Conservation (phyloP, 768 basidiomycete species). For the Naganishia antarctica region DNA sequence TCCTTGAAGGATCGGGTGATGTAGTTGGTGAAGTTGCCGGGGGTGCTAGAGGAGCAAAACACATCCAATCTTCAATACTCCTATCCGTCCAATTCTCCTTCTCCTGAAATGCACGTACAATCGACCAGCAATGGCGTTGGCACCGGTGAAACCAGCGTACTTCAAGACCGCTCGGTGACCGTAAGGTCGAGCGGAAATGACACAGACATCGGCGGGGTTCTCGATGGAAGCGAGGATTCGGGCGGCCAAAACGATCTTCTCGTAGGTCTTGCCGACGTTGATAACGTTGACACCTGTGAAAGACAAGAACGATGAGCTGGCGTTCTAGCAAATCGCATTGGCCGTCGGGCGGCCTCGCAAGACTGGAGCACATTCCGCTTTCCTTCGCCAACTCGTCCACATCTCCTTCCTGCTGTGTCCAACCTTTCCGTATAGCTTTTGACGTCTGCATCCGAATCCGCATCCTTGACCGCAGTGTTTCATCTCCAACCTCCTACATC, state of each 20-base stretch:
- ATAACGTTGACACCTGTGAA: slow-evolving; percentile 87
- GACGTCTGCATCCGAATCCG: too few relatives aligned
- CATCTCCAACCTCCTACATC: too few relatives aligned
- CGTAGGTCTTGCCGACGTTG: slow-evolving; percentile 99
- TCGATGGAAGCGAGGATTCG: slow-evolving; percentile 95
- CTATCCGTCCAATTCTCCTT: not conserved
- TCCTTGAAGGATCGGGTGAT: slow-evolving; percentile 99
- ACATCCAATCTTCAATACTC: not conserved
- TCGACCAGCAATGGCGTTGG: slow-evolving; percentile 96
- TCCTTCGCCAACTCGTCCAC: too few relatives aligned
- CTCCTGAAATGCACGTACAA: slow-evolving; percentile 52
- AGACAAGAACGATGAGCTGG: not conserved
- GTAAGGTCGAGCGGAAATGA: slow-evolving; percentile 96
- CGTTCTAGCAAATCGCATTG: too few relatives aligned
- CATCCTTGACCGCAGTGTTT: too few relatives aligned
- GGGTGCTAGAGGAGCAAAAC: slow-evolving; percentile 55
- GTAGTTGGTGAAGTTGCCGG: slow-evolving; percentile 99
- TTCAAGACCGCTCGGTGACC: slow-evolving; percentile 99
- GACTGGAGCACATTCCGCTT: too few relatives aligned
- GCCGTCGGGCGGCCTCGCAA: too few relatives aligned
- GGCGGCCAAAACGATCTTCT: slow-evolving; percentile 96
- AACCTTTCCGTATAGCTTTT: too few relatives aligned
- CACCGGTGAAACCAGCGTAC: slow-evolving; percentile 95
- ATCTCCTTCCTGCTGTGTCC: too few relatives aligned
- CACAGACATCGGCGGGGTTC: slow-evolving; percentile 96